Evolutionary conservation across 345 rosid species (phyloP), one percentile per base, ranked within the genome.

Genomic region (Syzygium jambos): DNA sequence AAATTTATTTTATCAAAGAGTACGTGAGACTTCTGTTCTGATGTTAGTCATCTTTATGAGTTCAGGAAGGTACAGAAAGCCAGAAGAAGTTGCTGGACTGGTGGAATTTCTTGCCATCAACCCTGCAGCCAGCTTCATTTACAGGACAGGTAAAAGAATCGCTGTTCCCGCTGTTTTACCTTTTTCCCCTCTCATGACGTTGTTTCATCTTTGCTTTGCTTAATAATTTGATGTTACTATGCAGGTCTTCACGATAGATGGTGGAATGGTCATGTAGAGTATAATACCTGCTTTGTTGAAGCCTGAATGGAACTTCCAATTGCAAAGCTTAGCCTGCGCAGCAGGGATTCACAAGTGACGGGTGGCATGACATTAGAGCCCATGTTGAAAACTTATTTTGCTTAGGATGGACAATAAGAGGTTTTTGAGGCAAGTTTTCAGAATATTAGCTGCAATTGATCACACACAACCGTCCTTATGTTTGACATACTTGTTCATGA

Each of bases 41-140:
- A 43, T 43, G 46, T 43, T 43, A 43, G 46, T 43, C 46, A 43
- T 43, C 46, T 43, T 5, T 43, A 43, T 43, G 46, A 43, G 46
- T 43, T 43, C 46, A 43, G 46, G 46, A 43, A 43, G 46, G 46
- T 43, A 43, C 1, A 1, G 46, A 43, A 43, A 43, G 7, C 46
- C 46, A 5, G 46, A 43, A 43, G 46, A 43, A 43, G 46, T 43
- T 43, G 46, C 46, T 43, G 46, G 46, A 43, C 46, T 43, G 1
- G 7, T 43, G 46, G 46, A 43, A 5, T 43, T 29, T 17, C 92
- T 96, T 92, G 99, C 99, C 86, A 92, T 95, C 38, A 94, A 91
- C 87, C 99, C 99, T 51, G 96, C 99, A 57, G 95, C 99, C 29
- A 90, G 91, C 86, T 98, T 96, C 93, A 96, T 96, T 96, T 73